Evolutionary conservation across 2,329 filamentous ascomycete species (phyloP), one percentile per base, ranked within the genome.

Genomic region (Cryphonectria naterciae): DNA sequence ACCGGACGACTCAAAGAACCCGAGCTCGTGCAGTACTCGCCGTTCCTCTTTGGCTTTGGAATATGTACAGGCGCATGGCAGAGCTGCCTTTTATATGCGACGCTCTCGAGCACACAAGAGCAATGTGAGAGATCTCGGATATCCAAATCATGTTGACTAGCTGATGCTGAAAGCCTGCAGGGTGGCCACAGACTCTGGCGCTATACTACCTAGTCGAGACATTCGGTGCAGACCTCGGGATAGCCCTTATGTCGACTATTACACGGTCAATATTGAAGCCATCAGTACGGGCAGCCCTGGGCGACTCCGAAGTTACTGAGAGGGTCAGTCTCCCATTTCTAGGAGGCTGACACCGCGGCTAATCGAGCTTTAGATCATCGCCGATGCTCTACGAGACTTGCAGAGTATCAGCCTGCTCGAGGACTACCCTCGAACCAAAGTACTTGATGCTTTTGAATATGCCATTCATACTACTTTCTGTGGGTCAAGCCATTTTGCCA

Each of bases 61-160:
- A 28, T 56, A 56, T 56, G 52, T 28, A 56, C 52, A 28, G 52
- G 52, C 52, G 52, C 25, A 28, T 56, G 52, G 52, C 52, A 56
- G 52, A 56, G 52, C 52, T 56, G 52, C 11, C 52, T 56, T 56
- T 28, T 56, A 13, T 56, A 56, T 56, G 52, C 52, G 25, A 56
- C 52, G n/a, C 52, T 56, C 7, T 56, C 52, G n/a, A 56, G 52
- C n/a, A 56, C 52, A 56, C 52, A 56, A 5, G 28, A 56, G n/a
- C 52, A 56, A 56, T 56, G 52, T 56, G 52, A 56, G 52, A 10
- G 11, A 56, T 5, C 52, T 13, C 11, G n/a, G 11, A 15, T 2
- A 4, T 28, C 25, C 4, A 28, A 28, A 0, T 25, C 52, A 28
- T 39, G 4, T 6, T 6, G 52, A 10, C n/a, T 25, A 13, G 8